These are phyloP conservation scores for Guillardia theta DNA, from an alignment of 78 protist genomes.

Conservation along the genomic window DNA sequence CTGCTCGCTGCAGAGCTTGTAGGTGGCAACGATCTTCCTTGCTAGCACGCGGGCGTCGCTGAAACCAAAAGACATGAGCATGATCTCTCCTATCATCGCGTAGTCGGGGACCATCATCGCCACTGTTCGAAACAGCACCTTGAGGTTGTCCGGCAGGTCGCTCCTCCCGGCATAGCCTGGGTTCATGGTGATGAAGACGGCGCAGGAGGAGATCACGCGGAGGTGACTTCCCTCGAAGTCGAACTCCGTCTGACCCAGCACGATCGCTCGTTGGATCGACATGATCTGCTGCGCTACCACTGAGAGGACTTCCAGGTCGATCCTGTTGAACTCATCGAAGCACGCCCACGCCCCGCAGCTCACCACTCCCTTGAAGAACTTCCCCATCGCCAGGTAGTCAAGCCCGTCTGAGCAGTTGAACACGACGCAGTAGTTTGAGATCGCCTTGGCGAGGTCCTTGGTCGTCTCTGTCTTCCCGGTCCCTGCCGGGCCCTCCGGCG, in stretches of 20 bases:
- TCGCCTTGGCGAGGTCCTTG: slow-evolving; percentile 87
- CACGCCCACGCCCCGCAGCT: slow-evolving; percentile 85
- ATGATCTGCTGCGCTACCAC: slow-evolving; percentile 59
- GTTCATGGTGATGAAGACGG: slow-evolving; percentile 46
- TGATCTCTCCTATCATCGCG: slow-evolving; percentile 82
- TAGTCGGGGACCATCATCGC: slow-evolving; percentile 82
- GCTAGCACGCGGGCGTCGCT: slow-evolving; percentile 57
- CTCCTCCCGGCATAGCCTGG: slow-evolving; percentile 25
- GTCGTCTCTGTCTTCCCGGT: slow-evolving; percentile 96
- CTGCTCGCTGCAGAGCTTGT: slow-evolving; percentile 82
- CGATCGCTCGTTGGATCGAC: slow-evolving; percentile 67
- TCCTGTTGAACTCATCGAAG: slow-evolving; percentile 78
- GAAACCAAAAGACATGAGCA: slow-evolving; percentile 80
- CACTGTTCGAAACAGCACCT: slow-evolving; percentile 71
- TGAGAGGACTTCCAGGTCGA: slow-evolving; percentile 74
- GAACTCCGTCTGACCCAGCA: neutral
- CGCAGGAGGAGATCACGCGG: slow-evolving; percentile 55
- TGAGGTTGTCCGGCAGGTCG: slow-evolving; percentile 88
- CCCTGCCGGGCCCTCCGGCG: slow-evolving; percentile 95
- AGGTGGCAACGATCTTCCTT: slow-evolving; percentile 80
- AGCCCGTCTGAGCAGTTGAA: slow-evolving; percentile 89
- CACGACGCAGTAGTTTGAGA: slow-evolving; percentile 78
- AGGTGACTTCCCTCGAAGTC: slow-evolving; percentile 61
- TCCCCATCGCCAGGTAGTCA: slow-evolving; percentile 82
- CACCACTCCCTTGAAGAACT: slow-evolving; percentile 73